A percentile compares a stretch with the other conserved stretches of the same genome.
These are phyloP conservation scores for Ziziphus jujuba DNA, from an alignment of 306 rosid species.

Conservation along the genomic window DNA sequence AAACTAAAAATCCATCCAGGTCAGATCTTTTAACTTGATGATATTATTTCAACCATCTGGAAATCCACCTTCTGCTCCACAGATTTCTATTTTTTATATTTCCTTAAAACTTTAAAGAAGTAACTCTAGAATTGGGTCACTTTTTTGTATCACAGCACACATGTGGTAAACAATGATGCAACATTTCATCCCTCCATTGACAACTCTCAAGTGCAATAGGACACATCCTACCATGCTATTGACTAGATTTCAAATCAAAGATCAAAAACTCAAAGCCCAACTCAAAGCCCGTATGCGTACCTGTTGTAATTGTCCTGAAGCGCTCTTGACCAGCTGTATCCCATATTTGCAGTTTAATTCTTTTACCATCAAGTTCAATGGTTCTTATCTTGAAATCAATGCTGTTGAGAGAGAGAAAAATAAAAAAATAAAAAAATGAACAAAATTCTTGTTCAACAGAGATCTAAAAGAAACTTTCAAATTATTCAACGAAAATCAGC, in stretches of 20 bases:
- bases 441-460: conserved; percentile 13
- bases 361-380: conserved; percentile 78
- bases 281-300: conserved; percentile 31
- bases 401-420: conserved; percentile 46
- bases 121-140: too few species aligned
- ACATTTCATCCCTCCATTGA: not conserved
- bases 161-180: not conserved
- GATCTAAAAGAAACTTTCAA: conserved; percentile 4
- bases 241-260: conserved; percentile 2
- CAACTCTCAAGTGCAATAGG: not conserved
- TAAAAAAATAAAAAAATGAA: conserved; percentile 10
- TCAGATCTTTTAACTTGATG: conserved; percentile 5
- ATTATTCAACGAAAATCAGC: not conserved
- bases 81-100: not conserved
- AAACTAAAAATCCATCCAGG: not conserved
- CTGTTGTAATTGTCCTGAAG: conserved; percentile 83
- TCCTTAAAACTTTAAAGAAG: too few species aligned
- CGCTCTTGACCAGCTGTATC: conserved; percentile 93
- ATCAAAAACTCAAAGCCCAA: conserved; percentile 17
- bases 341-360: conserved; percentile 84
- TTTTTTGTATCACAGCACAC: not conserved
- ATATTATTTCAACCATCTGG: conserved; percentile 7
- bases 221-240: not conserved
- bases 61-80: not conserved
- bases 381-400: conserved; percentile 91